Evolutionary conservation across 768 basidiomycete species (phyloP).

Genomic region (Boletellus ananiceps): DNA sequence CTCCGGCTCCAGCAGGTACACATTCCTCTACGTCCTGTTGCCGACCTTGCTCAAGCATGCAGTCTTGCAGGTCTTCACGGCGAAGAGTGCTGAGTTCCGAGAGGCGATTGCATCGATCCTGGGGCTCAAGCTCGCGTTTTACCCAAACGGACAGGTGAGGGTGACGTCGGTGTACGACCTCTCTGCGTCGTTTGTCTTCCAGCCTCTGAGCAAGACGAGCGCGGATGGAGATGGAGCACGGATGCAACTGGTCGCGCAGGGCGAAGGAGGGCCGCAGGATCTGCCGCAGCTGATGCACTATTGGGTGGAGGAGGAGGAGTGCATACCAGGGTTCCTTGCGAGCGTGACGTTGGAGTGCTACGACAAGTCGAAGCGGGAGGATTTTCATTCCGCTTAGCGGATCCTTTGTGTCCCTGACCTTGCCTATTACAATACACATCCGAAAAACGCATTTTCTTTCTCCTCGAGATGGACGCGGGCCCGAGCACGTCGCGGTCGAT

Average conservation of each 20-base stretch:
- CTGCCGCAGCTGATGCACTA: conserved; percentile 72
- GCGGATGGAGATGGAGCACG: conserved; percentile 39
- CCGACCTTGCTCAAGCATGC: too few species aligned
- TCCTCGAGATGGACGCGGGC: too few species aligned
- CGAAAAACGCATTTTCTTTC: too few species aligned
- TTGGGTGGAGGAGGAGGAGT: conserved; percentile 83
- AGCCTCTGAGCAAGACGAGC: conserved; percentile 44
- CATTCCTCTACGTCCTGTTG: too few species aligned
- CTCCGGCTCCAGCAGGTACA: conserved; percentile 72
- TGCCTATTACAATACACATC: too few species aligned
- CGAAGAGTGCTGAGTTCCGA: conserved; percentile 86
- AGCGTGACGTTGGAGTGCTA: conserved; percentile 86
- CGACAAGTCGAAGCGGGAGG: conserved; percentile 60
- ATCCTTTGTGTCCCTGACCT: neutral
- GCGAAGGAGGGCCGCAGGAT: conserved; percentile 71
- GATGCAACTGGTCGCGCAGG: conserved; percentile 73
- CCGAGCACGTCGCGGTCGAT: too few species aligned
- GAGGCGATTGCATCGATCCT: conserved; percentile 87
- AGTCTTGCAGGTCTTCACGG: conserved; percentile 62
- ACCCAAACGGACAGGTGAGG: conserved; percentile 84
- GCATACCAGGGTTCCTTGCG: conserved; percentile 85
- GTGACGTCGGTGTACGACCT: conserved; percentile 91
- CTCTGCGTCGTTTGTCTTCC: conserved; percentile 83
- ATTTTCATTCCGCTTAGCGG: too few species aligned
- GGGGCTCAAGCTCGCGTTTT: conserved; percentile 88